Evolutionary conservation across 2,329 filamentous ascomycete genomes (phyloP).

Genomic region (Metarhizium brunneum): DNA sequence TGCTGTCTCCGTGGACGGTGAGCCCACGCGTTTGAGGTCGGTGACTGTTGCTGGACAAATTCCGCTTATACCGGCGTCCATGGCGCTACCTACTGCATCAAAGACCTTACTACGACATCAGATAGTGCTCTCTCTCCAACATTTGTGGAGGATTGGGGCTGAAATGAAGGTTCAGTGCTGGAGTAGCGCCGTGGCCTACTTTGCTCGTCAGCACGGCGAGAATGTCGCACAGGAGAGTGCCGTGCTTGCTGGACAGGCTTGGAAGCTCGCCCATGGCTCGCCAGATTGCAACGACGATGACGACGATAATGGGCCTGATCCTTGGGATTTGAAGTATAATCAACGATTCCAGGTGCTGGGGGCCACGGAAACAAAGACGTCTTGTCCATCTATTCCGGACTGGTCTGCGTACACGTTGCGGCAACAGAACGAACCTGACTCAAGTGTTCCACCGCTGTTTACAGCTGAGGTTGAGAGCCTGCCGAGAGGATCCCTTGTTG

Average conservation of each 20-base stretch:
- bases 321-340: slow-evolving; percentile 60
- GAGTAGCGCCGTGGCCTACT: slow-evolving; percentile 66
- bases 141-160: slow-evolving; percentile 74
- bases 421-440: slow-evolving; percentile 24
- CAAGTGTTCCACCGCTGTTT: slow-evolving; percentile 56
- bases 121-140: slow-evolving; percentile 69
- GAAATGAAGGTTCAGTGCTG: slow-evolving; percentile 67
- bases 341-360: slow-evolving; percentile 35
- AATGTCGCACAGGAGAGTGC: slow-evolving; percentile 26
- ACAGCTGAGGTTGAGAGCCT: slow-evolving; percentile 67
- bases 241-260: slow-evolving; percentile 34
- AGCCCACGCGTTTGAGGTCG: slow-evolving; percentile 18
- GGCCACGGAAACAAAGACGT: slow-evolving; percentile 13
- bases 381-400: slow-evolving; percentile 34
- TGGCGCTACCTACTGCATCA: slow-evolving; percentile 45
- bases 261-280: slow-evolving; percentile 35
- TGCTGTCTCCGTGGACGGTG: slow-evolving; percentile 14
- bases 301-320: slow-evolving; percentile 45
- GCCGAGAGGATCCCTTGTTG: slow-evolving; percentile 63
- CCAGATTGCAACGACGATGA: slow-evolving; percentile 39
- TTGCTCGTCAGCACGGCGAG: slow-evolving; percentile 34
- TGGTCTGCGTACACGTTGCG: slow-evolving; percentile 34
- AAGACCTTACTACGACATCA: slow-evolving; percentile 43
- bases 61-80: slow-evolving; percentile 70
- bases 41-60: slow-evolving; percentile 85